Percentiles rank a stretch among this genome's conserved stretches.
phyloP scores from a whole-genome alignment of 768 basidiomycete species.

The Galerina marginata region DNA sequence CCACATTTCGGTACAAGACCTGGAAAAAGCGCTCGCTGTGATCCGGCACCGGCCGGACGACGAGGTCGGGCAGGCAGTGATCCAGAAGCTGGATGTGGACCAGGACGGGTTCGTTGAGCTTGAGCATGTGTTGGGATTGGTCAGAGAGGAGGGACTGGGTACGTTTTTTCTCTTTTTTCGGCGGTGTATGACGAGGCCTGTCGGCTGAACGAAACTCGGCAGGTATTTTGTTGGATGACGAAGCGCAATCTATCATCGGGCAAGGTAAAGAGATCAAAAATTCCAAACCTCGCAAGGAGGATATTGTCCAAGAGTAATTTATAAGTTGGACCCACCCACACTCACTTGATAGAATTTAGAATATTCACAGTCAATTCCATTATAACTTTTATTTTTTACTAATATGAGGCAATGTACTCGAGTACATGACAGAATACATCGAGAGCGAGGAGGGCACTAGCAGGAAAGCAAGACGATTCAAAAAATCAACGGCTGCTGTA shows the following conservation, averaged over 20 bases:
- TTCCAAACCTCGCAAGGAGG: slow-evolving; percentile 89
- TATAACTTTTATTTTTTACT: slow-evolving; percentile 8
- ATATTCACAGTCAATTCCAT: slow-evolving; percentile 7
- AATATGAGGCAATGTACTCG: slow-evolving; percentile 5
- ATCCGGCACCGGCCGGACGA: slow-evolving; percentile 95
- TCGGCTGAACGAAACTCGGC: slow-evolving; percentile 13
- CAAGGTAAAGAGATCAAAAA: slow-evolving; percentile 85
- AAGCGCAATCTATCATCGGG: slow-evolving; percentile 81
- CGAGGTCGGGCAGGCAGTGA: slow-evolving; percentile 83
- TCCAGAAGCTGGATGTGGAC: slow-evolving; percentile 94
- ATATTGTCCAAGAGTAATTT: slow-evolving; percentile 81
- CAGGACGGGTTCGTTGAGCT: slow-evolving; percentile 95
- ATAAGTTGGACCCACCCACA: background rate
- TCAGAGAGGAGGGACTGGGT: slow-evolving; percentile 88
- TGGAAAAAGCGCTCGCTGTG: slow-evolving; percentile 88
- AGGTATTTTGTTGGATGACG: slow-evolving; percentile 88
- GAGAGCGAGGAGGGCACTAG: slow-evolving; percentile 5
- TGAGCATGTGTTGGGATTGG: slow-evolving; percentile 90
- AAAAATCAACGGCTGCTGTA: slow-evolving; percentile 1
- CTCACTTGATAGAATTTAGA: slow-evolving; percentile 8
- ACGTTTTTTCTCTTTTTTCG: slow-evolving; percentile 23
- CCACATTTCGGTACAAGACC: slow-evolving; percentile 85
- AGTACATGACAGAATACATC: slow-evolving; percentile 10
- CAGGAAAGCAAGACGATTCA: background rate
- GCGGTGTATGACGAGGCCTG: slow-evolving; percentile 8